Conservation (phyloP, 2,329 filamentous ascomycete genomes). For the Zymoseptoria tritici region DNA sequence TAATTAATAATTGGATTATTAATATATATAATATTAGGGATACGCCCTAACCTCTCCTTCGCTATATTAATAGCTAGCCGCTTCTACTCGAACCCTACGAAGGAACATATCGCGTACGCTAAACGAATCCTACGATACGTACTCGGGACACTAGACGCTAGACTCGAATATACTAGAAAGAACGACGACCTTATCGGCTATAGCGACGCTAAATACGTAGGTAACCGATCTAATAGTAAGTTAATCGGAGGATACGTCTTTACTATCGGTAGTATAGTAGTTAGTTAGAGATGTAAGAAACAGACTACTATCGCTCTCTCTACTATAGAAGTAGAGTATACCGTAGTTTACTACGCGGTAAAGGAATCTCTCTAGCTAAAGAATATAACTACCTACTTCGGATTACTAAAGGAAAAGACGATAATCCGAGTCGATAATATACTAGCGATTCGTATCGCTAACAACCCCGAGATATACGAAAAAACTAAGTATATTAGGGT, state of each 20-base stretch:
- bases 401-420: background rate
- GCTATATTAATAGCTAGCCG: conserved; percentile 3
- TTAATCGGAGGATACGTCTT: background rate
- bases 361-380: background rate
- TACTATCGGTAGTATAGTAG: background rate
- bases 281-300: no score
- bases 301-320: background rate
- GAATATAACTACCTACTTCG: background rate
- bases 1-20: conserved; percentile 2
- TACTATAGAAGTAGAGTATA: background rate
- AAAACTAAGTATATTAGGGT: background rate
- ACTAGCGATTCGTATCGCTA: background rate
- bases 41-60: conserved; percentile 1
- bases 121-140: background rate
- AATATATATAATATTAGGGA: background rate
- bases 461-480: background rate
- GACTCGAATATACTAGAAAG: background rate
- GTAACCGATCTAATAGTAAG: background rate
- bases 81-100: conserved; percentile 1
- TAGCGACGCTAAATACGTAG: no score
- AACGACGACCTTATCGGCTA: background rate
- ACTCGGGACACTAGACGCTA: background rate
- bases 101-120: background rate
- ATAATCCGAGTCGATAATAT: background rate
- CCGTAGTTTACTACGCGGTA: background rate